phyloP scores from a whole-genome alignment of 805 yeast species.

The Metschnikowia continentalis region DNA sequence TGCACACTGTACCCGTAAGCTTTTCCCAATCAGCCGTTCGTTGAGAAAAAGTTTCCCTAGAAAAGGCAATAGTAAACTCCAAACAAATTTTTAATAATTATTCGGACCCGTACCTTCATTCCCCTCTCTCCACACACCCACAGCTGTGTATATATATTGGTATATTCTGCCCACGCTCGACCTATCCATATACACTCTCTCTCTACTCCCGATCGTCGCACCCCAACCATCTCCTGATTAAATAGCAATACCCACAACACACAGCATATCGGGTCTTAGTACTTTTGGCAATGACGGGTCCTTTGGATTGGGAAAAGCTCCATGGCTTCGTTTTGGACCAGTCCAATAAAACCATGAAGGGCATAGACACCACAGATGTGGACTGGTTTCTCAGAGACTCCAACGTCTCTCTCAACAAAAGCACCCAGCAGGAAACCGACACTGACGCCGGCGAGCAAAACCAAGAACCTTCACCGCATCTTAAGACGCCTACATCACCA shows the following conservation, averaged over 20 bases:
- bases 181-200: background rate
- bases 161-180: background rate
- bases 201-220: background rate
- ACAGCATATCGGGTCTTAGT: background rate
- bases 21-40: background rate
- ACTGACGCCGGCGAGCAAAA: background rate
- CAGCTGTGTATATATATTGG: background rate
- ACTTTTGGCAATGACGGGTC: background rate
- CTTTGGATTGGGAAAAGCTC: constrained; percentile 12
- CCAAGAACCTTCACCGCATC: background rate
- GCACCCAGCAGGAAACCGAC: background rate
- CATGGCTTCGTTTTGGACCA: constrained; percentile 13
- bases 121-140: background rate
- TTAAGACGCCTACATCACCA: constrained; percentile 19
- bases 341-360: constrained; percentile 17
- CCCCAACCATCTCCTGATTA: background rate
- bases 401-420: constrained; percentile 6
- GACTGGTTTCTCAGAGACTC: constrained; percentile 50
- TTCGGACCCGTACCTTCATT: background rate
- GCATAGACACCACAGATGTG: constrained; percentile 41
- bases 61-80: background rate
- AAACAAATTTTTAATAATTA: background rate
- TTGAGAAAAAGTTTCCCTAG: background rate
- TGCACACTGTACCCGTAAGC: background rate
- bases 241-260: background rate